Base-by-base conservation (phyloP, 1,284 basidiomycete genomes). In the Cronartium ribicola region DNA sequence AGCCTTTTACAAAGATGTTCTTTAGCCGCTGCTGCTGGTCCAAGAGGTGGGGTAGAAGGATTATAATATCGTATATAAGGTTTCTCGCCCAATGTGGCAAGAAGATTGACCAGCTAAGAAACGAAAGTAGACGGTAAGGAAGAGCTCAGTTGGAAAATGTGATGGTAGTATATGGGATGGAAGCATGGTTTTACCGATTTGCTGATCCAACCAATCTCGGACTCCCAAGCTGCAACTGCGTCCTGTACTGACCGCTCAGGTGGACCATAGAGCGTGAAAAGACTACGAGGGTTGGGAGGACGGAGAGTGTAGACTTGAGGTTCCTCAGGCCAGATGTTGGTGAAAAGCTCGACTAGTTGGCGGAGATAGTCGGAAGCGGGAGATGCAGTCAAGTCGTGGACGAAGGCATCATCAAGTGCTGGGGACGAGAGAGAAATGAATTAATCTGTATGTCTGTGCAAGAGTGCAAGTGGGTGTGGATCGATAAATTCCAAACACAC, bases 1-100 rank as follows among this genome's bases (percentile, higher is more conserved):
- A 97, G 84, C 67, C 90, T 80, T 81, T 88, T 90, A 60, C 89
- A 87, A 17, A 90, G 84, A 80, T 89, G 88, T 57, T 85, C 84
- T 62, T 66, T 59, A 3, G 65, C 59, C 0, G 88, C 87, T 57
- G 94, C 85, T 0, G 78, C 77, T 0, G 94, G 88, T 1, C 96
- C 95, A 17, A 98, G 85, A 0, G 94, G 92, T 79, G 96, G 92
- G 78, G 91, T 87, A 20, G 71, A 61, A 0, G 95, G 93, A 70
- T 90, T 84, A 82, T 97, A 97, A 83, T 97, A 98, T 36, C 96
- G 90, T 77, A 98, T 91, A 80, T 88, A 89, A 0, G 96, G 96
- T 79, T 90, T 93, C 81, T 99, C 96, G 80, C 94, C 91, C 66
- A 98, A 83, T 0, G 92, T 88, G 36, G 97, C 89, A 81, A 95